Evolutionary conservation across 768 basidiomycete genomes (phyloP).

Genomic region (Boletus tomentosulus): DNA sequence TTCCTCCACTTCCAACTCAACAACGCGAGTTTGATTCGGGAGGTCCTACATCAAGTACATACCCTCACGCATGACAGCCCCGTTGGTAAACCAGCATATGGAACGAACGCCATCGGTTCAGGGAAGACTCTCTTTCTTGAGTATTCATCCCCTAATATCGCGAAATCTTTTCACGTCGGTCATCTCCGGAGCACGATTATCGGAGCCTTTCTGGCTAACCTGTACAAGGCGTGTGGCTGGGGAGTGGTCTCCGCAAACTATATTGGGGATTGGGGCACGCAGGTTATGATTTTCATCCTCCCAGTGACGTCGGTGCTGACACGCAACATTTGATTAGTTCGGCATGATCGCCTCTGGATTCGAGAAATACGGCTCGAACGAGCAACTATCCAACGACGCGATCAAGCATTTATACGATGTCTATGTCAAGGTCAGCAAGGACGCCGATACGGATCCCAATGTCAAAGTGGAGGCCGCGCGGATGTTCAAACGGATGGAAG

Average conservation of each 20-base stretch:
- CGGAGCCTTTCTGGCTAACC: conserved; percentile 87
- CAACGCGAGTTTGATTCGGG: conserved; percentile 56
- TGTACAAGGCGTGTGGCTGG: conserved; percentile 93
- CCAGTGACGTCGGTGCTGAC: neutral
- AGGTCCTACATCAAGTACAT: conserved; percentile 72
- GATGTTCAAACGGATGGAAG: conserved; percentile 95
- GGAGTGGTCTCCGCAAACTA: conserved; percentile 90
- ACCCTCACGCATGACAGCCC: conserved; percentile 60
- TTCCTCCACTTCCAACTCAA: conserved; percentile 83
- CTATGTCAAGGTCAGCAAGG: conserved; percentile 91
- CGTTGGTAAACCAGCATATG: conserved; percentile 66
- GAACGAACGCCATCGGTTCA: conserved; percentile 68
- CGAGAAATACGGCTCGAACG: conserved; percentile 85
- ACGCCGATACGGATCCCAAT: conserved; percentile 64
- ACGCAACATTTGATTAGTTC: conserved; percentile 42
- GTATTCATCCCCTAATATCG: conserved; percentile 96
- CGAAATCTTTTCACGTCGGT: conserved; percentile 97
- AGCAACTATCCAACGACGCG: conserved; percentile 78
- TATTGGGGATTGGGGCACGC: conserved; percentile 97
- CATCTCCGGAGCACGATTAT: conserved; percentile 98
- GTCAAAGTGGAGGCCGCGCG: conserved; percentile 75
- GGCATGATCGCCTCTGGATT: conserved; percentile 89
- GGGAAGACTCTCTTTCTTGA: conserved; percentile 87
- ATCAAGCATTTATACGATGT: conserved; percentile 94
- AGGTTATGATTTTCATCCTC: conserved; percentile 46